A percentile compares a stretch with the other conserved stretches of the same genome.
phyloP scores from a whole-genome alignment of 2,329 filamentous ascomycete species.

The Didymosphaeria variabile region DNA sequence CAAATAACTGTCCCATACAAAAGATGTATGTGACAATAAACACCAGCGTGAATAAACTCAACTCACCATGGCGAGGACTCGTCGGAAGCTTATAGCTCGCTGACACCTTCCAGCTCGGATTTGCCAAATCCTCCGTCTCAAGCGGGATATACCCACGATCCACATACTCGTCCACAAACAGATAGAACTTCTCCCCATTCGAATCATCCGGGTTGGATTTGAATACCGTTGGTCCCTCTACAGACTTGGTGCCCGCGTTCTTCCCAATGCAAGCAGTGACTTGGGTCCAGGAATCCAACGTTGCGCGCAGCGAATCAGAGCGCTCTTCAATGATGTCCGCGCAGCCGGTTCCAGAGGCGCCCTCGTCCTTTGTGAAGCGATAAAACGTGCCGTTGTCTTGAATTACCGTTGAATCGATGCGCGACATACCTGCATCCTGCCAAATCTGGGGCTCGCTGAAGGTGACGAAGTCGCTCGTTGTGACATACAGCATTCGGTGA shows the following conservation, averaged over 20 bases:
- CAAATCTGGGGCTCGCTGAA: constrained; percentile 60
- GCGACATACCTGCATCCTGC: constrained; percentile 62
- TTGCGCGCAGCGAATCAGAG: constrained; percentile 54
- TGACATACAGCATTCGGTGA: constrained; percentile 63
- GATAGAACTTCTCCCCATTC: constrained; percentile 63
- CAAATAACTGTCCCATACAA: neutral
- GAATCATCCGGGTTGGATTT: constrained; percentile 60
- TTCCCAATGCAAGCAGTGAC: constrained; percentile 61
- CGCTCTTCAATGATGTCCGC: constrained; percentile 64
- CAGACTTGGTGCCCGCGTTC: constrained; percentile 58
- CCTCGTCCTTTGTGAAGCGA: constrained; percentile 66
- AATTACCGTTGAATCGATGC: constrained; percentile 64
- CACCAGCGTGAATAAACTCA: neutral
- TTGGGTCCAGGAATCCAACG: constrained; percentile 55
- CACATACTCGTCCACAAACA: constrained; percentile 65
- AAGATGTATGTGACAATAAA: too few species aligned
- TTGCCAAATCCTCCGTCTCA: constrained; percentile 60
- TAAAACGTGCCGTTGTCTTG: constrained; percentile 56
- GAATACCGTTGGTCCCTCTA: constrained; percentile 64
- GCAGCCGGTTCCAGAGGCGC: constrained; percentile 59
- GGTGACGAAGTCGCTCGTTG: constrained; percentile 61
- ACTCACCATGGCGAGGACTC: constrained; percentile 60
- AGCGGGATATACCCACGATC: constrained; percentile 64
- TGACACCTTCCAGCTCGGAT: constrained; percentile 60
- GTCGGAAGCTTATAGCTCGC: constrained; percentile 57